These are phyloP conservation scores for Trichoderma sp. DNA, from an alignment of 2,329 filamentous ascomycete species.

Conservation along the genomic window DNA sequence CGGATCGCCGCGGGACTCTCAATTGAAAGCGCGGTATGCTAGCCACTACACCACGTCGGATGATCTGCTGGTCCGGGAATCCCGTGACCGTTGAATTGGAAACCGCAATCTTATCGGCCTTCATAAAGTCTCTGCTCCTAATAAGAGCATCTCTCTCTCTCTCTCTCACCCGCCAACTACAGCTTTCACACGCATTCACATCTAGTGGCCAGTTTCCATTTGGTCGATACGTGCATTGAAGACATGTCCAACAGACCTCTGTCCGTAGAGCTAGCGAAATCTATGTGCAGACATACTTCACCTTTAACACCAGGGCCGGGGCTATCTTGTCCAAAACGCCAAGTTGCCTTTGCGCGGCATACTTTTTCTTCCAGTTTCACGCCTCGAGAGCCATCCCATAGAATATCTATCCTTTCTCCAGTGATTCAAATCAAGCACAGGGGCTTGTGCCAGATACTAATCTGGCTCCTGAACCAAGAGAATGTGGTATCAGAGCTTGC, in stretches of 20 bases:
- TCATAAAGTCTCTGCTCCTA: background rate
- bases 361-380: background rate
- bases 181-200: background rate
- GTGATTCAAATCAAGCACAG: background rate
- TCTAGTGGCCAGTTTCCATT: background rate
- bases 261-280: background rate
- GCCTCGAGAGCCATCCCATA: background rate
- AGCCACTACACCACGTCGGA: slow-evolving; percentile 22
- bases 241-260: background rate
- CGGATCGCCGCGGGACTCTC: slow-evolving; percentile 19
- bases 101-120: background rate
- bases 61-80: background rate
- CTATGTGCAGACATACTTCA: slow-evolving; percentile 20
- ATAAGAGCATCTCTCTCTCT: too few relatives aligned
- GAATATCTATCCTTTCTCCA: slow-evolving; percentile 2
- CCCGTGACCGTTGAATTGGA: slow-evolving; percentile 17
- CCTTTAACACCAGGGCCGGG: background rate
- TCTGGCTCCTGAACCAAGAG: background rate
- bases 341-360: background rate
- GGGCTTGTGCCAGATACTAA: background rate
- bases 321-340: slow-evolving; percentile 9
- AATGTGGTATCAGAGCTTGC: background rate
- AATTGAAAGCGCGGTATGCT: slow-evolving; percentile 21
- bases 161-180: background rate
- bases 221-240: background rate